These are phyloP conservation scores for Xylariaceae sp. DNA, from an alignment of 2,329 filamentous ascomycete species.

Conservation along the genomic window DNA sequence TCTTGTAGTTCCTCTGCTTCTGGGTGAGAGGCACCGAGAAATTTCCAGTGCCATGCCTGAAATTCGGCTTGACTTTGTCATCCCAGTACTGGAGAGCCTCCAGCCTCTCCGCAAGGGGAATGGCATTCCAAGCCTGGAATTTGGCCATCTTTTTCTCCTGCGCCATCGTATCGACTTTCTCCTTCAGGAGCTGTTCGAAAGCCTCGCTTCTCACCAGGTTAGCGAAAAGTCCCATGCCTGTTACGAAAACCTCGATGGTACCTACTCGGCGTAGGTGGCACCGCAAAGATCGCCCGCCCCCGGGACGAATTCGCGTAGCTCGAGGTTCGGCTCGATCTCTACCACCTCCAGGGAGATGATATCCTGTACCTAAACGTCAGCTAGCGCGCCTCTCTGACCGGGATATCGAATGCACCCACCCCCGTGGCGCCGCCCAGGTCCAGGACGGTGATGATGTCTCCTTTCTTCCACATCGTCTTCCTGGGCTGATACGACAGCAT, in stretches of 20 bases:
- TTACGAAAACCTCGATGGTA: slow-evolving; percentile 27
- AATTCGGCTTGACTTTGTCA: too few species aligned
- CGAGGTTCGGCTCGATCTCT: slow-evolving; percentile 15
- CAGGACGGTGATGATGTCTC: slow-evolving; percentile 19
- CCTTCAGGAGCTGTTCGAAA: neutral
- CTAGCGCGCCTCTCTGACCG: neutral
- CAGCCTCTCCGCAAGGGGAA: too few species aligned
- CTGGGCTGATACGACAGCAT: slow-evolving; percentile 25
- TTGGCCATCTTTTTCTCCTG: slow-evolving; percentile 3
- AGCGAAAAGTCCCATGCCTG: slow-evolving; percentile 19
- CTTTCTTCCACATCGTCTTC: slow-evolving; percentile 4
- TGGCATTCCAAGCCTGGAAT: too few species aligned
- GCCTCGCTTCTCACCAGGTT: slow-evolving; percentile 4
- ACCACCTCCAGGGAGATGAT: slow-evolving; percentile 31
- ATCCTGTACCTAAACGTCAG: slow-evolving; percentile 23
- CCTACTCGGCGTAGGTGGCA: slow-evolving; percentile 33
- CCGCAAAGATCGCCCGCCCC: slow-evolving; percentile 33
- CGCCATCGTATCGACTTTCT: neutral
- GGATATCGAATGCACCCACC: neutral
- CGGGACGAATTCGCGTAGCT: slow-evolving; percentile 29
- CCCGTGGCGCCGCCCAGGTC: slow-evolving; percentile 26
- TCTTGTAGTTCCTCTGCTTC: too few species aligned
- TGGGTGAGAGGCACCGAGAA: too few species aligned
- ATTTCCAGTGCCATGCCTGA: too few species aligned
- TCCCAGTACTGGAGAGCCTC: too few species aligned